These are phyloP conservation scores for Verticillium nonalfalfae DNA, from an alignment of 2,329 filamentous ascomycete genomes.

Conservation along the genomic window DNA sequence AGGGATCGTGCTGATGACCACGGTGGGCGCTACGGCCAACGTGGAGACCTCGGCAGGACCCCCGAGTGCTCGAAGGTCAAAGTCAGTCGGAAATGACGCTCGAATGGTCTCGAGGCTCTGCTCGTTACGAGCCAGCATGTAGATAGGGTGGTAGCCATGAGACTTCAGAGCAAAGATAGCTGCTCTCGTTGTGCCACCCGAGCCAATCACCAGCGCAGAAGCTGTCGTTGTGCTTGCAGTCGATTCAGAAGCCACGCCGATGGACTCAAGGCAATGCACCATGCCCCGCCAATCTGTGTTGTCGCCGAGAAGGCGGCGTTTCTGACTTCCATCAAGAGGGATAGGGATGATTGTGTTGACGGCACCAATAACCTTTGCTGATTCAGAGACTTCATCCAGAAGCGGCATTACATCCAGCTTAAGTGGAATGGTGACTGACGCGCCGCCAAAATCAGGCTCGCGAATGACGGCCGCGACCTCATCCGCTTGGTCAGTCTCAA, in stretches of 20 bases:
- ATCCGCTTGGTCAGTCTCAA: conserved; percentile 64
- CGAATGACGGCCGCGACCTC: conserved; percentile 62
- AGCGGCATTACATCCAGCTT: conserved; percentile 82
- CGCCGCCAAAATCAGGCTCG: conserved; percentile 75
- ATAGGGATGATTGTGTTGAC: conserved; percentile 86
- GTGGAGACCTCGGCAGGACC: neutral
- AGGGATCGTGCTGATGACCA: conserved; percentile 86
- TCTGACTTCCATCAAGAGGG: neutral
- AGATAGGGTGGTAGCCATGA: conserved; percentile 80
- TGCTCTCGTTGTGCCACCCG: conserved; percentile 85
- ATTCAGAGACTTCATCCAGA: conserved; percentile 72
- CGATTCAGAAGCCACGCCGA: conserved; percentile 46
- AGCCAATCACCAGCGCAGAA: conserved; percentile 77
- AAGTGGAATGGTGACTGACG: conserved; percentile 90
- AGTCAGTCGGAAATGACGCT: conserved; percentile 65
- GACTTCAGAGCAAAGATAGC: conserved; percentile 82
- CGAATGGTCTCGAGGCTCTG: conserved; percentile 63
- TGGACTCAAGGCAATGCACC: conserved; percentile 67
- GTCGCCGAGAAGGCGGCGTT: conserved; percentile 62
- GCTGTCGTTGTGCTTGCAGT: conserved; percentile 15
- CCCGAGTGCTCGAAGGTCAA: conserved; percentile 51
- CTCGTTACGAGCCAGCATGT: conserved; percentile 73
- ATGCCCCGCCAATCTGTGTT: conserved; percentile 98
- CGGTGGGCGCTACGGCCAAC: conserved; percentile 43
- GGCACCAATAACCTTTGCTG: conserved; percentile 79